Evolutionary conservation across 129 eudicot species (phyloP), one percentile per base, ranked within the genome.

Genomic region (Rutidosis leptorrhynchoides): DNA sequence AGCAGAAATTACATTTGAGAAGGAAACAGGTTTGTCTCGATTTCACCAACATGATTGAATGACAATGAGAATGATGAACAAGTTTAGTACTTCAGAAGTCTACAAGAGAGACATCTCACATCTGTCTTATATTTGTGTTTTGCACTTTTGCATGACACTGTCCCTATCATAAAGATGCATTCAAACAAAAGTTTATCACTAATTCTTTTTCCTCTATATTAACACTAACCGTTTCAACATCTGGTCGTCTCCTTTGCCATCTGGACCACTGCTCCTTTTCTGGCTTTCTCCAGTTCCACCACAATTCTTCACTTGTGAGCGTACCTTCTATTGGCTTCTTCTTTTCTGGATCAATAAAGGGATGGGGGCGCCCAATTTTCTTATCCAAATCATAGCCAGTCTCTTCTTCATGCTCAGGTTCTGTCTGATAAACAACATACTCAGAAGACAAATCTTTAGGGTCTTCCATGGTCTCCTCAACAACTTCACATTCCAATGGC

Each of bases 241-340:
- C 96, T 2, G 98, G 98, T 3, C 95, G 85, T 55, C 85, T 77
- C 85, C 84, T 82, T 68, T 93, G 98, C 98, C 98, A 93, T 77
- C 98, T 82, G 30, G 98, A 93, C 98, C 98, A 93, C 57, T 81
- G 87, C 68, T 86, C 87, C 48, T 83, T 82, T 23, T 88, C 92
- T 1, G 96, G 85, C 73, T 85, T 93, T 72, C 98, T 93, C 98
- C 98, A 93, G 58, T 93, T 82, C 98, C 98, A 93, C 98, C 98
- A 93, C 53, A 93, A 85, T 45, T 82, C 98, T 62, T 93, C 98
- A 75, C 92, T 93, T 11, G 96, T 75, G 70, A 88, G 98, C 10
- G 98, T 73, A 29, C 88, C 83, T 68, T 85, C 81, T 24, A 83
- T 78, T 10, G 91, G 81, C 32, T 78, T 88, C 83, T 78, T 82